Evolutionary conservation across 306 rosid genomes (phyloP), one percentile per base, ranked within the genome.

Genomic region (Bauhinia variegata): DNA sequence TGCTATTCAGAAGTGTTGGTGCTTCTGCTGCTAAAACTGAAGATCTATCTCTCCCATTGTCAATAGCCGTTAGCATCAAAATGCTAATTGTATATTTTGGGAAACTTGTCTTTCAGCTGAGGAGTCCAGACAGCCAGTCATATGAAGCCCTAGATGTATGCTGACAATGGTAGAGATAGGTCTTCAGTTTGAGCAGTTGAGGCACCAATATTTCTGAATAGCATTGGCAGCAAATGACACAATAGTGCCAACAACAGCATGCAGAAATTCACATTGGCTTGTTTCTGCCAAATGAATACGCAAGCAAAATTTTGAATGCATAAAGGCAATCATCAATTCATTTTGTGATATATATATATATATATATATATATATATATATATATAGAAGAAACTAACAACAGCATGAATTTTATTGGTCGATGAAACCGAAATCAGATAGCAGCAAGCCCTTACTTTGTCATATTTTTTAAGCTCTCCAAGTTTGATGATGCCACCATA

Each of bases 401-500:
- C n/a, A n/a, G n/a, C 2, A 23, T 23, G 28, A 1, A 23, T 2
- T 23, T 23, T 2, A 23, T 23, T 23, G 28, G 28, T 1, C 1
- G 2, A 1, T 1, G 28, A n/a, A 23, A 23, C 28, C 2, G 1
- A 23, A 23, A n/a, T n/a, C n/a, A n/a, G n/a, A 23, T 23, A 23
- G 28, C 28, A 23, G 28, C 28, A 23, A 23, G 28, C 2, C n/a
- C n/a, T 75, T 80, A 93, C 97, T 55, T 97, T 84, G 64, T 93
- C 99, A 62, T 72, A 93, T 80, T 75, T 88, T 50, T 93, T 95
- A 41, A 83, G 92, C 4, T 0, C 17, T 43, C 65, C 12, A 0
- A 83, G n/a, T 64, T 90, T 88, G 4, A 79, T 82, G 65, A 93
- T 66, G 69, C 99, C 99, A 61, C 97, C 99, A 58, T 95, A 83